Base-by-base conservation (phyloP, 1,139 yeast species). In the Taphrina confusa region DNA sequence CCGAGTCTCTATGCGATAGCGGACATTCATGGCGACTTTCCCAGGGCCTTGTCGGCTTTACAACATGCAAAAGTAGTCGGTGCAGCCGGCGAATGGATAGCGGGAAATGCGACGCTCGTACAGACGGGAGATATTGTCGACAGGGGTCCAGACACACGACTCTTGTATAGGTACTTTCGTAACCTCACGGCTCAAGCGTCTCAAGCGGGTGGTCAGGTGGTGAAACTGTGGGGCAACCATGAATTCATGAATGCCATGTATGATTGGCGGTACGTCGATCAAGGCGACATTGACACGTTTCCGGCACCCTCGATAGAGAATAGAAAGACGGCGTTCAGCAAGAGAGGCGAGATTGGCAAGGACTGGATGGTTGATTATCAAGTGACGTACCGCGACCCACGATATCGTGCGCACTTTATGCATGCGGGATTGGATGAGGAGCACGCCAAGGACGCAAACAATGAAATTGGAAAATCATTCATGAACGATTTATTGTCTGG, bases 221-320 rank as follows among this genome's bases (percentile, higher is more conserved):
- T 47, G 34, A 56, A 57, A 16, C 30, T 60, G 30, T 40, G 57
- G 51, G 62, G 62, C n/a, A 60, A 60, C 49, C 62, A 60, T 31
- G 62, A 60, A 42, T 60, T 28, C 44, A 60, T 60, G 62, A 60
- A 60, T 40, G 62, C 62, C 14, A 34, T 40, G 31, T 44, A 42
- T 11, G 62, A 60, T 36, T 60, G 62, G 62, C 62, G 62, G n/a
- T 60, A 60, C 30, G 62, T 60, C 34, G 55, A 52, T 22, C 40
- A 20, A 4, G 50, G 51, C 12, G 62, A 60, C 30, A 14, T 30
- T 14, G 57, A 22, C 5, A 30, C 57, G 14, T 60, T 37, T 23
- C 57, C 61, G 4, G 36, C 54, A 25, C 62, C 62, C 8, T 28
- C 31, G 3, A 30, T 14, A 2, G 27, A 37, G n/a, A 28, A 34